phyloP scores from a whole-genome alignment of 805 yeast species.

The Saccharomycopsis selenospora region DNA sequence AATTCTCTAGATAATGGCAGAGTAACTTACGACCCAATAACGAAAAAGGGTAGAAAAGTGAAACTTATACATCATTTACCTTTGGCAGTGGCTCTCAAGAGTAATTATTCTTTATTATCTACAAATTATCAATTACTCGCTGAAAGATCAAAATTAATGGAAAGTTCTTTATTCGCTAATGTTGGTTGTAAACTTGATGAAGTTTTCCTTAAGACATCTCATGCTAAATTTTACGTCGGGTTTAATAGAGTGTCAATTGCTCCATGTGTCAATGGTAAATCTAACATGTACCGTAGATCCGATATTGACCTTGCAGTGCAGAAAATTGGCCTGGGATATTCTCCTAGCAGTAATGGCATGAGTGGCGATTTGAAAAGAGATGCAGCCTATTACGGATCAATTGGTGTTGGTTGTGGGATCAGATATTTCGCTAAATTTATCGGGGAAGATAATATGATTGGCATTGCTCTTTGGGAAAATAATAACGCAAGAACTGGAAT shows the following conservation, averaged over 20 bases:
- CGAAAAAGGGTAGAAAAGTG: constrained; percentile 34
- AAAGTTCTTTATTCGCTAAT: constrained; percentile 23
- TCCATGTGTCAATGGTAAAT: constrained; percentile 89
- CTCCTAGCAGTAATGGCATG: constrained; percentile 28
- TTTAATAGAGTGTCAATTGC: constrained; percentile 69
- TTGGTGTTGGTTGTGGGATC: constrained; percentile 41
- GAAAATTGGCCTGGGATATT: constrained; percentile 29
- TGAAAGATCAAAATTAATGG: background rate
- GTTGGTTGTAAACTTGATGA: constrained; percentile 72
- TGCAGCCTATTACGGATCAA: constrained; percentile 28
- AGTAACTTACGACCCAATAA: constrained; percentile 22
- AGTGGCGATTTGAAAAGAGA: constrained; percentile 30
- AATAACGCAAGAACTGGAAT: constrained; percentile 72
- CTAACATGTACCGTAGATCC: constrained; percentile 65
- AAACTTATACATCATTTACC: constrained; percentile 80
- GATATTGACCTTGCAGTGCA: constrained; percentile 54
- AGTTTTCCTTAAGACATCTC: constrained; percentile 77
- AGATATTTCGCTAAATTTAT: constrained; percentile 70
- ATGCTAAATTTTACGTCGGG: constrained; percentile 76
- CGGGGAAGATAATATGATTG: constrained; percentile 92
- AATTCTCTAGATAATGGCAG: constrained; percentile 48
- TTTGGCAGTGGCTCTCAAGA: constrained; percentile 40
- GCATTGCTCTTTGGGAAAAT: constrained; percentile 69
- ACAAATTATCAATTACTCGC: background rate
- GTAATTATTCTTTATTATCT: constrained; percentile 1